Percentiles rank a stretch among this genome's conserved stretches.
Evolutionary conservation across 306 rosid species (phyloP).

Genomic region (Quercus parvula): DNA sequence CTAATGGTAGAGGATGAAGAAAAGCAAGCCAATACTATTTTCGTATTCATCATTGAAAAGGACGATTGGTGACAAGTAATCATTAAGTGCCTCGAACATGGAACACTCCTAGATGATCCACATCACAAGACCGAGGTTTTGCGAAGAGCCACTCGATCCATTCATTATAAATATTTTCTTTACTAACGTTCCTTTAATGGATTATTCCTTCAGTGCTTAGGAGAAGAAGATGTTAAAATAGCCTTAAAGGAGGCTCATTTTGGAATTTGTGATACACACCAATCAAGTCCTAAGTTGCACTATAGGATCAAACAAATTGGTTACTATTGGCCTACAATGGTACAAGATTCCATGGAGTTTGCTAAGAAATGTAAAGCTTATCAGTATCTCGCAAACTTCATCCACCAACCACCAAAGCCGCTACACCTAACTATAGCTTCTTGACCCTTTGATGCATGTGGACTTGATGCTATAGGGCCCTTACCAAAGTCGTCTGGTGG

Average conservation of each 20-base stretch:
- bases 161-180: neutral
- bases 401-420: neutral
- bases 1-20: neutral
- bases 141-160: neutral
- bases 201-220: too few relatives aligned
- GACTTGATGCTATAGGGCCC: neutral
- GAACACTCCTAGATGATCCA: neutral
- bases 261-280: too few relatives aligned
- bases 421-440: neutral
- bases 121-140: neutral
- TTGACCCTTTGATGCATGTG: neutral
- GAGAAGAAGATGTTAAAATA: too few relatives aligned
- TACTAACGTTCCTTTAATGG: neutral
- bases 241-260: too few relatives aligned
- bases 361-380: neutral
- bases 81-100: neutral
- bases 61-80: neutral
- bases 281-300: too few relatives aligned
- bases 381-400: neutral
- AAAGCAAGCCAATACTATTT: neutral
- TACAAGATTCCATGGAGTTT: neutral
- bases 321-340: too few relatives aligned
- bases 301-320: too few relatives aligned
- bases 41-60: neutral
- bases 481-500: too few relatives aligned